Evolutionary conservation across 352 stramenopile species (phyloP).

Genomic region (Pythium coloratum): DNA sequence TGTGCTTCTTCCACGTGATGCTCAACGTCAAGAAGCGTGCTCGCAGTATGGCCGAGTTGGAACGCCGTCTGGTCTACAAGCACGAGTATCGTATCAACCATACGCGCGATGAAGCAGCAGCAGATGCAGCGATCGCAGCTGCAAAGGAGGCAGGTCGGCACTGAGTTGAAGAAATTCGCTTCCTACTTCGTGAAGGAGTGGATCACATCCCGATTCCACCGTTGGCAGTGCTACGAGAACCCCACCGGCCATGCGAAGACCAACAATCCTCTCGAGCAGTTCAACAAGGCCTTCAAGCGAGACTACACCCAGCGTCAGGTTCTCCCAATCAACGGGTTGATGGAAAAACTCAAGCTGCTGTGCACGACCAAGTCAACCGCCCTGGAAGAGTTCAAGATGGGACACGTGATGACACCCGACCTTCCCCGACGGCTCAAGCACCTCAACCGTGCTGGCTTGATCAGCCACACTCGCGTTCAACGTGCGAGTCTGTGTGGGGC

Average conservation of each 20-base stretch:
- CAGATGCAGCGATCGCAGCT: not conserved
- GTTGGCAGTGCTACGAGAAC: not conserved
- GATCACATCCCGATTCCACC: not conserved
- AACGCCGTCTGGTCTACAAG: not conserved
- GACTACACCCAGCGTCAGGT: not conserved
- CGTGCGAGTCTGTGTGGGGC: too few species aligned
- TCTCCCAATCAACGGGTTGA: not conserved
- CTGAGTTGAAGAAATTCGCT: not conserved
- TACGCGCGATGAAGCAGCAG: not conserved
- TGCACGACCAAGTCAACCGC: not conserved
- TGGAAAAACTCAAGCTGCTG: conserved; percentile 11
- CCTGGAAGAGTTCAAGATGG: too few species aligned
- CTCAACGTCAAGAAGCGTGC: not conserved
- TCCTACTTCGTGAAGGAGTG: not conserved
- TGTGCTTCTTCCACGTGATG: conserved; percentile 1
- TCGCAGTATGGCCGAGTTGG: not conserved
- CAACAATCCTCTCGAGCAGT: not conserved
- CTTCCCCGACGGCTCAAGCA: too few species aligned
- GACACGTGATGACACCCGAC: too few species aligned
- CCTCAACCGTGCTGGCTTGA: too few species aligned
- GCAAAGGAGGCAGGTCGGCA: not conserved
- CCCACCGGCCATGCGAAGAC: not conserved
- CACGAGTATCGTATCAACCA: not conserved
- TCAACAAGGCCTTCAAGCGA: conserved; percentile 1
- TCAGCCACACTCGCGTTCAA: too few species aligned